Evolutionary conservation across 2,329 filamentous ascomycete species (phyloP).

Genomic region (Claviceps sp.): DNA sequence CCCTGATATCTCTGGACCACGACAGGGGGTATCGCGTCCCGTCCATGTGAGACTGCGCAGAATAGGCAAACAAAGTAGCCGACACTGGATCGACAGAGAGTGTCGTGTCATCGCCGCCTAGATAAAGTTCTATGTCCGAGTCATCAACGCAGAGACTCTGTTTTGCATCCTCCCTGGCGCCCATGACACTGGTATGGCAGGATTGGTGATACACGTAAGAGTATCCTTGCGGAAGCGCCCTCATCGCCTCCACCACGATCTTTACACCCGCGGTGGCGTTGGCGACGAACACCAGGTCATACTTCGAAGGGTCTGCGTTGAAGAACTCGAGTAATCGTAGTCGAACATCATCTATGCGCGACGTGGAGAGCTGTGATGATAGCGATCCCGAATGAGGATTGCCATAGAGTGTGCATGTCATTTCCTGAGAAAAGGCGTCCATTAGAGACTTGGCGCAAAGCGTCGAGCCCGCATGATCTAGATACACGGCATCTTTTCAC

Average conservation of each 20-base stretch:
- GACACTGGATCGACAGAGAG: slow-evolving; percentile 7
- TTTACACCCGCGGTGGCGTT: slow-evolving; percentile 91
- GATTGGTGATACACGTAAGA: slow-evolving; percentile 73
- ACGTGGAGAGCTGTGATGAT: slow-evolving; percentile 65
- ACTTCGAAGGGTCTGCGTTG: slow-evolving; percentile 65
- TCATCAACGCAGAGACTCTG: slow-evolving; percentile 55
- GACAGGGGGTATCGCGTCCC: slow-evolving; percentile 59
- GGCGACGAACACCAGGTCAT: slow-evolving; percentile 80
- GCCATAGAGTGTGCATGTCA: slow-evolving; percentile 68
- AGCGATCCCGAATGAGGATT: slow-evolving; percentile 84
- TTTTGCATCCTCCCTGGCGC: slow-evolving; percentile 58
- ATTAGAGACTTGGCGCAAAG: slow-evolving; percentile 69
- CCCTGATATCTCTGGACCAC: slow-evolving; percentile 46
- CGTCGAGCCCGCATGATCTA: slow-evolving; percentile 94
- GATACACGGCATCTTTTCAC: slow-evolving; percentile 54
- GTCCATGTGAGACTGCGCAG: slow-evolving; percentile 89
- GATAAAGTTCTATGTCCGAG: slow-evolving; percentile 50
- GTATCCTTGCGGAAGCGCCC: slow-evolving; percentile 57
- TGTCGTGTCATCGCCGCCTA: slow-evolving; percentile 28
- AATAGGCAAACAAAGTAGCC: slow-evolving; percentile 58
- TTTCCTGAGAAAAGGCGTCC: slow-evolving; percentile 64
- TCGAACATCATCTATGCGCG: slow-evolving; percentile 63
- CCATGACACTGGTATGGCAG: slow-evolving; percentile 77
- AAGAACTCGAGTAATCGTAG: slow-evolving; percentile 62
- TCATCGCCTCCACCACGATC: slow-evolving; percentile 65